Conservation (phyloP, 2,329 filamentous ascomycete genomes). For the Colletotrichum filicis region DNA sequence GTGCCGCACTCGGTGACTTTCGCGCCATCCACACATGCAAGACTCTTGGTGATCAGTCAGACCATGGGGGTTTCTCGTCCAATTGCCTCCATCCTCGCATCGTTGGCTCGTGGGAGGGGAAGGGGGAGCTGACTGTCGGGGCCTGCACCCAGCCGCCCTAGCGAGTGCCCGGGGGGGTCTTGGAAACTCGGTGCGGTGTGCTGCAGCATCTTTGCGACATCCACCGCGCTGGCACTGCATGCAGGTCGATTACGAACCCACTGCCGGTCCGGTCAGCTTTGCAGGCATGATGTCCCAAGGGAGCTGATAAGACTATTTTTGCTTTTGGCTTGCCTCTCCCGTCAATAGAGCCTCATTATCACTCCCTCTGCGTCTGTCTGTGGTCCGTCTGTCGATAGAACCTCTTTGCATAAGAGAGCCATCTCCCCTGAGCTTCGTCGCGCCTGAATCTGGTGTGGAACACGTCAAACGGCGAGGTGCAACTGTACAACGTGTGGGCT, state of each 20-base stretch:
- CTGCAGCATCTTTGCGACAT: conserved; percentile 31
- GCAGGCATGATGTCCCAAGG: conserved; percentile 18
- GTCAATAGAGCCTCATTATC: conserved; percentile 20
- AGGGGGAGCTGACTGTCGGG: conserved; percentile 7
- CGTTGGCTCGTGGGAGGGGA: conserved; percentile 5
- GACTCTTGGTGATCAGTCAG: conserved; percentile 23
- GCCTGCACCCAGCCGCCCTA: conserved; percentile 26
- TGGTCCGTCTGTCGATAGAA: not conserved
- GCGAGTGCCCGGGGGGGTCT: conserved; percentile 19
- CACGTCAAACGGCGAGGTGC: conserved; percentile 15
- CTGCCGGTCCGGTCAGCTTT: conserved; percentile 17
- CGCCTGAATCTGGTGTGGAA: conserved; percentile 28
- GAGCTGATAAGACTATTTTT: conserved; percentile 2
- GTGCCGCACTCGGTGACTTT: not conserved
- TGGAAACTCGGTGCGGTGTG: conserved; percentile 3
- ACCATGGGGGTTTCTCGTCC: conserved; percentile 12
- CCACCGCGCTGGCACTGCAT: conserved; percentile 30
- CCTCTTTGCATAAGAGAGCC: not conserved
- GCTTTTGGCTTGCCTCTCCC: not conserved
- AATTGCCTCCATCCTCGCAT: conserved; percentile 20
- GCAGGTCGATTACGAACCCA: conserved; percentile 28
- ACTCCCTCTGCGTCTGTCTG: not conserved
- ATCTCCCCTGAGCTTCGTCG: not conserved
- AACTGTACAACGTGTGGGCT: conserved; percentile 13
- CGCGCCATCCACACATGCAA: not conserved